phyloP scores from a whole-genome alignment of 2,329 filamentous ascomycete species.

The Aspergillus thermomutatus region DNA sequence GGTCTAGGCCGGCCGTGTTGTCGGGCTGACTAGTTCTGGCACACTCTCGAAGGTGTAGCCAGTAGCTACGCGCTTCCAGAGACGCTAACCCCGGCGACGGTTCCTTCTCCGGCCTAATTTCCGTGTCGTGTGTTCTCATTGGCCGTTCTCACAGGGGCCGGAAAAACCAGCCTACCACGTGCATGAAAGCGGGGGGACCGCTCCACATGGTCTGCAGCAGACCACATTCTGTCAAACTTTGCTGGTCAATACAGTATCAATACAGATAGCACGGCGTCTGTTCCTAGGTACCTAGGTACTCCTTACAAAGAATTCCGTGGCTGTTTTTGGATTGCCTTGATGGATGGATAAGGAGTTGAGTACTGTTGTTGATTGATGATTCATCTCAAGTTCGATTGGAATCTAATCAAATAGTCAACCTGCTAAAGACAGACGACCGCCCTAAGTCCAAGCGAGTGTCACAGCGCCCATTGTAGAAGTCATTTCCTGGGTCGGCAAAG shows the following conservation, averaged over 20 bases:
- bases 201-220: neutral
- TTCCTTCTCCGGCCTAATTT: slow-evolving; percentile 6
- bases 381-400: neutral
- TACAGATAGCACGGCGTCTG: no score
- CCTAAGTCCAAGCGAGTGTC: no score
- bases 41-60: neutral
- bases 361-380: no score
- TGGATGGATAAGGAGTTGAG: neutral
- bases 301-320: neutral
- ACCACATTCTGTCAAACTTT: neutral
- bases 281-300: neutral
- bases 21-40: neutral
- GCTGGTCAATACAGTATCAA: neutral
- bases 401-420: no score
- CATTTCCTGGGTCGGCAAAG: neutral
- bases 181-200: neutral
- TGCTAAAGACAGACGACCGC: neutral
- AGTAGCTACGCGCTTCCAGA: neutral
- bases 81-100: slow-evolving; percentile 1
- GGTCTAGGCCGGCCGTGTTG: neutral
- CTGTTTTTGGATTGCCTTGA: no score
- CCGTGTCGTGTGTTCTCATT: neutral
- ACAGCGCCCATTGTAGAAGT: neutral
- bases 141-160: slow-evolving; percentile 3
- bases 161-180: slow-evolving; percentile 13